phyloP scores from a whole-genome alignment of 108 stramenopile genomes.

The Fragilaria crotonensis region DNA sequence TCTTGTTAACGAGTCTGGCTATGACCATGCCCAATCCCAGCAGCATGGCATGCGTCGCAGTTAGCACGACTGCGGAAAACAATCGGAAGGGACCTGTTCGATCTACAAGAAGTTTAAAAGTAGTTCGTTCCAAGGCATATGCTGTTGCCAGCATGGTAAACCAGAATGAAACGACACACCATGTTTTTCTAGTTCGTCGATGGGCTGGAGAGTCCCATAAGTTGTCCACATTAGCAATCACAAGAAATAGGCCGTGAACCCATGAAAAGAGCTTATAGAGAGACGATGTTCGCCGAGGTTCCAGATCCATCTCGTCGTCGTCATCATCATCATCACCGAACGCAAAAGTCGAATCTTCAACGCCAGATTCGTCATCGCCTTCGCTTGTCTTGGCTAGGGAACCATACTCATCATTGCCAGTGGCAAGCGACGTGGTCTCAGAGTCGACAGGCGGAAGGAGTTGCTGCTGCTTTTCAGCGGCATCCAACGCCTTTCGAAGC shows the following conservation, averaged over 20 bases:
- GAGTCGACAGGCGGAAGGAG: too few relatives aligned
- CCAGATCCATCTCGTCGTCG: too few relatives aligned
- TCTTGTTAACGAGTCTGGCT: constrained; percentile 24
- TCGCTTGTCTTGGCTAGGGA: too few relatives aligned
- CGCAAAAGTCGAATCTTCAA: constrained; percentile 25
- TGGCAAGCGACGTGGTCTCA: too few relatives aligned
- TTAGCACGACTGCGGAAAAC: constrained; percentile 59
- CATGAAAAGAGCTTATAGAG: not conserved
- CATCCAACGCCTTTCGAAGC: not conserved
- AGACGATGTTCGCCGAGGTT: too few relatives aligned
- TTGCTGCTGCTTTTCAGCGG: too few relatives aligned
- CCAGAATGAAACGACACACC: constrained; percentile 80
- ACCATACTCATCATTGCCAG: too few relatives aligned
- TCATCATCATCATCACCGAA: constrained; percentile 21
- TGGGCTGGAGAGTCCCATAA: constrained; percentile 64
- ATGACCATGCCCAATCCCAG: constrained; percentile 39
- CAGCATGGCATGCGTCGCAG: constrained; percentile 53
- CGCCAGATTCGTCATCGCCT: too few relatives aligned
- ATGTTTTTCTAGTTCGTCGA: constrained; percentile 37
- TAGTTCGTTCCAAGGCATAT: constrained; percentile 70
- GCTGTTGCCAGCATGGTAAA: constrained; percentile 52
- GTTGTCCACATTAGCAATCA: constrained; percentile 69
- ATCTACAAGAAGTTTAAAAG: constrained; percentile 77
- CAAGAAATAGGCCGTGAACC: constrained; percentile 24
- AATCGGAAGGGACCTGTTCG: constrained; percentile 75